Evolutionary conservation across 331 rosid genomes (phyloP).

Genomic region (Prunus yedoensis): DNA sequence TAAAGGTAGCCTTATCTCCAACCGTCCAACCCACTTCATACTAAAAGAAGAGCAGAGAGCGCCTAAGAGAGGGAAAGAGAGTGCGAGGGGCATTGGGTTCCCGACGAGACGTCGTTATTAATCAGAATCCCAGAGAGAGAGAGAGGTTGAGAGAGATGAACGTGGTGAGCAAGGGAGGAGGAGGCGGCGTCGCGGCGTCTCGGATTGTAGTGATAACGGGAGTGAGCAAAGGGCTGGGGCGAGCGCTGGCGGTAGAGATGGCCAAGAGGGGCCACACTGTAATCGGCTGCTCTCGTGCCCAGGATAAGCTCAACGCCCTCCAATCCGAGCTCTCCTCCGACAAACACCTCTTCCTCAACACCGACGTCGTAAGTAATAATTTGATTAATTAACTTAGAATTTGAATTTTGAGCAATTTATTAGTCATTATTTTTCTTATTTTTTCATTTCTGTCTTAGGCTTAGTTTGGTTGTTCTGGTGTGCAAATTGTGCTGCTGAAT

Average conservation of each 20-base stretch:
- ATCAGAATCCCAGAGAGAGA: neutral
- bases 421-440: neutral
- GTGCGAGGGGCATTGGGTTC: too few species aligned
- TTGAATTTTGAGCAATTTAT: neutral
- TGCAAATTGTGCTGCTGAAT: neutral
- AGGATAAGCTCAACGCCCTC: conserved; percentile 57
- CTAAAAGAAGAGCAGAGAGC: too few species aligned
- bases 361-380: conserved; percentile 50
- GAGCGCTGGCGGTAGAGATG: conserved; percentile 67
- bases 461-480: neutral
- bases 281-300: conserved; percentile 75
- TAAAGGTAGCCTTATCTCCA: too few species aligned
- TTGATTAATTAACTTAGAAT: neutral
- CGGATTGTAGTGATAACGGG: conserved; percentile 66
- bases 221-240: conserved; percentile 68
- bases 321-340: conserved; percentile 40
- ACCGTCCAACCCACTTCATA: too few species aligned
- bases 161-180: conserved; percentile 6
- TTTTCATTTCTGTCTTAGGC: neutral
- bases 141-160: conserved; percentile 4
- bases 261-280: conserved; percentile 66
- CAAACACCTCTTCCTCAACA: conserved; percentile 45
- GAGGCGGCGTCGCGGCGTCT: conserved; percentile 7
- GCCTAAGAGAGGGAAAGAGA: too few species aligned
- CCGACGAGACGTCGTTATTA: too few species aligned